Conservation (phyloP, 192 early-diverging fungal species). For the Coemansia sp. region DNA sequence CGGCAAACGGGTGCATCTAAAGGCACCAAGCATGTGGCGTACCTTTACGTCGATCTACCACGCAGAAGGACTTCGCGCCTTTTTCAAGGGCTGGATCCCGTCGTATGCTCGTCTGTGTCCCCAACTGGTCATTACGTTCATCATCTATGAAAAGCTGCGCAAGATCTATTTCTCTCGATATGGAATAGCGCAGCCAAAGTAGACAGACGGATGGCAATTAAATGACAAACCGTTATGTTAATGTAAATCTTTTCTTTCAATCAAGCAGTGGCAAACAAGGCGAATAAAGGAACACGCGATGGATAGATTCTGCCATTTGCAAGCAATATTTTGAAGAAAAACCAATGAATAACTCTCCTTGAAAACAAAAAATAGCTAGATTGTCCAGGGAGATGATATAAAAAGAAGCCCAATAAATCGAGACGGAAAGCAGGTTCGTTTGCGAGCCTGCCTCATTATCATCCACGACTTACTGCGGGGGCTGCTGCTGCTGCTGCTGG, state of each 20-base stretch:
- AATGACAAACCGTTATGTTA: too few species aligned
- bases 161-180: slow-evolving; percentile 41
- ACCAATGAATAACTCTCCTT: too few species aligned
- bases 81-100: slow-evolving; percentile 87
- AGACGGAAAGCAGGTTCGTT: background rate
- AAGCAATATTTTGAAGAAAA: background rate
- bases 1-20: slow-evolving; percentile 15
- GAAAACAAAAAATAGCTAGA: too few species aligned
- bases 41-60: slow-evolving; percentile 45
- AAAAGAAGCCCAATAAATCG: background rate
- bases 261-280: too few species aligned
- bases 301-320: too few species aligned
- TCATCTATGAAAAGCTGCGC: slow-evolving; percentile 74
- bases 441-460: background rate
- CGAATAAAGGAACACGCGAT: too few species aligned
- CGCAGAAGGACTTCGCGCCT: slow-evolving; percentile 64
- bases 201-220: too few species aligned
- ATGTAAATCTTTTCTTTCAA: too few species aligned
- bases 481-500: slow-evolving; percentile 26
- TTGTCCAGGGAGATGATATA: background rate
- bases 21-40: slow-evolving; percentile 41
- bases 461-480: background rate
- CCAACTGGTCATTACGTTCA: slow-evolving; percentile 82
- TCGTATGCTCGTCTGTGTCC: slow-evolving; percentile 76
- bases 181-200: background rate